Evolutionary conservation across 129 eudicot genomes (phyloP), one percentile per base, ranked within the genome.

Genomic region (Cynara cardunculus): DNA sequence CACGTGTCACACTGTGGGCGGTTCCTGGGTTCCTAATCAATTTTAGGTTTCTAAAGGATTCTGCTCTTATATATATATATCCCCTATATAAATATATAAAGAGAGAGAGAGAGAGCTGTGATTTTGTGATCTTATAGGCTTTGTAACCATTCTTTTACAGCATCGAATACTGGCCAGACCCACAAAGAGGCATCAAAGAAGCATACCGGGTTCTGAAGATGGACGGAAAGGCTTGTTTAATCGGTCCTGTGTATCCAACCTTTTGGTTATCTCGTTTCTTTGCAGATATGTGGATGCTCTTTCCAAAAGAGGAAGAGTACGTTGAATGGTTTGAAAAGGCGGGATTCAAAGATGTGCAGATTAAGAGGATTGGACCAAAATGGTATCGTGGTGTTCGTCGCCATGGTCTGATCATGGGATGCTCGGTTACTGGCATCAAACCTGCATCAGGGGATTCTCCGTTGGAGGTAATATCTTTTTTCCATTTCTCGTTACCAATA

Each of bases 111-210:
- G 0, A 11, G 0, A 11, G 64, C 24, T 53, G 22, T 53, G 22
- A 4, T 53, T 14, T 53, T 69, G 21, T 67, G n/a, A 35, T 35
- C 80, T 72, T 71, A 77, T 0, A 76, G 66, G 30, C 4, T 69
- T 81, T 25, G n/a, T 87, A 73, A 76, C 73, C 35, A 12, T 71
- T 30, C 75, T 25, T 32, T 89, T 27, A 56, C 87, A 96, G 99
- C 80, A 96, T 96, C 56, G 99, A 92, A 91, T 92, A 96, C 90
- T 96, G 99, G 99, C 99, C 98, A 10, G 99, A 96, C 84, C 99
- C 99, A 22, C 98, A 96, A 83, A 87, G 99, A 70, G 99, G 99
- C 77, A 87, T 96, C 84, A 92, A 77, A 89, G 99, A 96, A 87
- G 99, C 98, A 79, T 96, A 92, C 87, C 88, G 98, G 79, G 99